These are phyloP conservation scores for Cyberlindnera samutprakarnensis DNA, from an alignment of 805 yeast species.

Conservation along the genomic window DNA sequence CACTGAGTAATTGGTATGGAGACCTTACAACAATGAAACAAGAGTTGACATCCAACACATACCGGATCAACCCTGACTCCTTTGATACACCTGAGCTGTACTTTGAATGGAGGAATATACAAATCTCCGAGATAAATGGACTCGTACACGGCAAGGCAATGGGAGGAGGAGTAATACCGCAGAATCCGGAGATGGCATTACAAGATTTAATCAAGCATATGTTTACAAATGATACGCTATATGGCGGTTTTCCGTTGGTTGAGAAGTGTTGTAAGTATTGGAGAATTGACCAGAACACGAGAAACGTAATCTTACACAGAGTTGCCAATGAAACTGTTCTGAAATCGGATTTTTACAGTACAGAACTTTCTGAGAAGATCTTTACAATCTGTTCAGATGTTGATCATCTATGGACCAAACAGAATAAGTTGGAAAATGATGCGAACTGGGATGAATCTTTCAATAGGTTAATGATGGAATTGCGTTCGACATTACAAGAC, in stretches of 20 bases:
- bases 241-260: not conserved
- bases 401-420: slow-evolving; percentile 31
- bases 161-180: slow-evolving; percentile 29
- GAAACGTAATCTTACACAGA: slow-evolving; percentile 41
- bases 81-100: slow-evolving; percentile 29
- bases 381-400: slow-evolving; percentile 9
- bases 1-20: slow-evolving; percentile 25
- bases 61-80: slow-evolving; percentile 26
- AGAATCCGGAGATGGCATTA: slow-evolving; percentile 32
- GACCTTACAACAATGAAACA: slow-evolving; percentile 20
- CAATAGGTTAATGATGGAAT: slow-evolving; percentile 36
- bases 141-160: not conserved
- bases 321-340: slow-evolving; percentile 36
- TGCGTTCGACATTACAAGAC: slow-evolving; percentile 35
- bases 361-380: not conserved
- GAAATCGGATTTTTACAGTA: slow-evolving; percentile 10
- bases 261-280: slow-evolving; percentile 43
- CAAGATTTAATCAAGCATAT: slow-evolving; percentile 35
- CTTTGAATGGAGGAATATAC: slow-evolving; percentile 34
- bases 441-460: slow-evolving; percentile 38
- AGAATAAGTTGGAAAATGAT: slow-evolving; percentile 46
- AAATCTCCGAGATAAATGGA: slow-evolving; percentile 20
- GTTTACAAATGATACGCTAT: slow-evolving; percentile 28
- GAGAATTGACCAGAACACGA: slow-evolving; percentile 46
- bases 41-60: slow-evolving; percentile 19